phyloP scores from a whole-genome alignment of 768 basidiomycete genomes.

The Tricholoma sp. region DNA sequence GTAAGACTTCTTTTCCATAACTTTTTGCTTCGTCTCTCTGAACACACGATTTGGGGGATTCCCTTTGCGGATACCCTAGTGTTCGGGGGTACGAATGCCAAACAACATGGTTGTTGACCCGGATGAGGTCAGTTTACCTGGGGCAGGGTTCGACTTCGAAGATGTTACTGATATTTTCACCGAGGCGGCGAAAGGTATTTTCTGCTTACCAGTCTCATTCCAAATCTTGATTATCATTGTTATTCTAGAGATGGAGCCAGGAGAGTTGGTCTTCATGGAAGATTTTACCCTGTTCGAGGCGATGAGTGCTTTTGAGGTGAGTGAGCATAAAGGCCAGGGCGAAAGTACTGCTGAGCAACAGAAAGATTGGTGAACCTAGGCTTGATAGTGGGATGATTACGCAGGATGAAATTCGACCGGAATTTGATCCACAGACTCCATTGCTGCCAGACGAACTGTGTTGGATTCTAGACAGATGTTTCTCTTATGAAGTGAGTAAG shows the following conservation, averaged over 20 bases:
- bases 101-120: neutral
- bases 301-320: conserved; percentile 91
- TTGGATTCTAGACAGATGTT: conserved; percentile 78
- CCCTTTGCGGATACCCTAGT: neutral
- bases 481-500: conserved; percentile 69
- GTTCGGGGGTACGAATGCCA: neutral
- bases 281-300: conserved; percentile 77
- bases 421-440: conserved; percentile 60
- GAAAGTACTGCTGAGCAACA: conserved; percentile 8
- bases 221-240: neutral
- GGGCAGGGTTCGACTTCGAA: conserved; percentile 50
- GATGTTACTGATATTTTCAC: conserved; percentile 61
- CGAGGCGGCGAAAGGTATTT: conserved; percentile 58
- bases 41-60: neutral
- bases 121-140: conserved; percentile 37
- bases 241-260: conserved; percentile 52
- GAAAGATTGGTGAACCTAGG: conserved; percentile 83
- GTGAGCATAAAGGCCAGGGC: conserved; percentile 8
- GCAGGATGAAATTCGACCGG: conserved; percentile 34
- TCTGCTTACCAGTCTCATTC: neutral
- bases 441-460: conserved; percentile 79
- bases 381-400: conserved; percentile 74
- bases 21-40: neutral
- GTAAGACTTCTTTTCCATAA: neutral
- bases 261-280: conserved; percentile 59